phyloP scores from a whole-genome alignment of 176 grass and related monocot genomes.

The Thinopyrum elongatum region DNA sequence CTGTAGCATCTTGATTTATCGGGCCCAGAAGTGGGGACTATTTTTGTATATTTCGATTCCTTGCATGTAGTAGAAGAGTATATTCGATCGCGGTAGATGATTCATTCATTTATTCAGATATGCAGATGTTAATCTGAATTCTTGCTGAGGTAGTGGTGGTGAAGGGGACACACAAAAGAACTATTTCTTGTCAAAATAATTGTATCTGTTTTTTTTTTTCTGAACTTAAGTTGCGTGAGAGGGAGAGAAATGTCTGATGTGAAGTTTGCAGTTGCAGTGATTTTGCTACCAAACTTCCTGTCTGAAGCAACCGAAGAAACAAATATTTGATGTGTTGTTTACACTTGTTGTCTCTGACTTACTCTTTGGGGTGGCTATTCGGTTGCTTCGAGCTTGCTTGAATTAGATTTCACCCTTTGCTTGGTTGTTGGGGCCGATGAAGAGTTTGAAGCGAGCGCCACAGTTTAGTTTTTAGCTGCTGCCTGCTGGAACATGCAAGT shows the following conservation, averaged over 20 bases:
- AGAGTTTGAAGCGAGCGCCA: neutral
- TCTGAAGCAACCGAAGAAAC: constrained; percentile 14
- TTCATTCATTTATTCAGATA: neutral
- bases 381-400: constrained; percentile 39
- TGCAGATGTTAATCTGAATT: neutral
- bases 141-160: constrained; percentile 10
- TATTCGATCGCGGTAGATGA: neutral
- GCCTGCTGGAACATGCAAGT: neutral
- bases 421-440: constrained; percentile 17
- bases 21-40: neutral
- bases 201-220: neutral
- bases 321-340: constrained; percentile 31
- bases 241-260: constrained; percentile 22
- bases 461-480: constrained; percentile 6
- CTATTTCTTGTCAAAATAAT: neutral
- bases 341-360: constrained; percentile 30
- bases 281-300: neutral
- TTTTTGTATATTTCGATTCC: neutral
- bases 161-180: neutral
- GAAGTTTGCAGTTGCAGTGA: constrained; percentile 16
- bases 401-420: constrained; percentile 32
- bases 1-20: constrained; percentile 11
- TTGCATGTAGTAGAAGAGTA: neutral
- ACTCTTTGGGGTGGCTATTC: constrained; percentile 1
- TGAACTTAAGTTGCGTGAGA: constrained; percentile 13